phyloP scores from a whole-genome alignment of 2,329 filamentous ascomycete genomes.

The Claviceps sorghi region DNA sequence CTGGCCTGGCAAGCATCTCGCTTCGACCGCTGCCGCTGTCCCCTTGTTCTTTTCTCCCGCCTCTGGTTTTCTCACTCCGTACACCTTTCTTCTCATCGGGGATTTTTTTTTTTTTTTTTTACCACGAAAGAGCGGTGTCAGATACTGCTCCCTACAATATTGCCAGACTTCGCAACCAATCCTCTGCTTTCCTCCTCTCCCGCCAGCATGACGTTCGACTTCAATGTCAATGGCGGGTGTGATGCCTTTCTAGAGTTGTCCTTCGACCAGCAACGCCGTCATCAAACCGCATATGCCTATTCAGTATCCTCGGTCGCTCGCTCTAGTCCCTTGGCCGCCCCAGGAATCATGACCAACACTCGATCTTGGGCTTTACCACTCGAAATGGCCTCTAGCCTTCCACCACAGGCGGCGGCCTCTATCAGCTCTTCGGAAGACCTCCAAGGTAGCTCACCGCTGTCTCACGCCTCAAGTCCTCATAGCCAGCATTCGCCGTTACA shows the following conservation, averaged over 20 bases:
- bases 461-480: constrained; percentile 36
- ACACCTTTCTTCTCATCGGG: constrained; percentile 16
- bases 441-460: constrained; percentile 33
- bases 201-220: constrained; percentile 42
- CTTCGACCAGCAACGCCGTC: constrained; percentile 44
- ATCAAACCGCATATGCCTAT: constrained; percentile 30
- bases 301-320: constrained; percentile 10
- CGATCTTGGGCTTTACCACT: constrained; percentile 37
- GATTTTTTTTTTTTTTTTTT: constrained; percentile 12
- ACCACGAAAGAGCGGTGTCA: constrained; percentile 30
- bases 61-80: constrained; percentile 5
- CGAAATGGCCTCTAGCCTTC: constrained; percentile 33
- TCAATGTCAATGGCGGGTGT: constrained; percentile 38
- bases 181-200: constrained; percentile 20
- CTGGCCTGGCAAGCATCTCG: neutral
- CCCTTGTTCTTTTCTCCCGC: neutral
- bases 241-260: constrained; percentile 47
- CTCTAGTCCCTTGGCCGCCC: constrained; percentile 18
- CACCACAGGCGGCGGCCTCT: constrained; percentile 30
- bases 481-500: constrained; percentile 35
- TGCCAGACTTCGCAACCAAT: constrained; percentile 16
- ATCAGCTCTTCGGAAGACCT: constrained; percentile 33
- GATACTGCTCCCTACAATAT: constrained; percentile 23
- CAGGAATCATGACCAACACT: constrained; percentile 22
- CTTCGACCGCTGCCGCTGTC: neutral